phyloP scores from a whole-genome alignment of 1,284 basidiomycete species.

The Serendipita sp. region DNA sequence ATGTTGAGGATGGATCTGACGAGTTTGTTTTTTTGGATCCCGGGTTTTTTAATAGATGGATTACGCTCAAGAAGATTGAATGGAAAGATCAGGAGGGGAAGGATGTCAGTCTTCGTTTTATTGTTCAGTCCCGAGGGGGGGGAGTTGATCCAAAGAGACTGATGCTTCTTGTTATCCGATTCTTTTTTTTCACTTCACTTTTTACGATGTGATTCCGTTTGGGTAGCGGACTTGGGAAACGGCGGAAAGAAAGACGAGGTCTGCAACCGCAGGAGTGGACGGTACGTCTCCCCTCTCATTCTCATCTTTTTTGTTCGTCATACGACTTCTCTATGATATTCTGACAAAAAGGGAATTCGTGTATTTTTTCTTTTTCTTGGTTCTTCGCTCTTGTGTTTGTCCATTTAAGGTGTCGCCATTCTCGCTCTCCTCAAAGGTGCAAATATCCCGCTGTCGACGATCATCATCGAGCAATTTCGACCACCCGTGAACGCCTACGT shows the following conservation, averaged over 20 bases:
- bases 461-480: slow-evolving; percentile 80
- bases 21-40: neutral
- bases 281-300: slow-evolving; percentile 29
- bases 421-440: slow-evolving; percentile 58
- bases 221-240: slow-evolving; percentile 70
- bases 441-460: slow-evolving; percentile 52
- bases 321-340: neutral
- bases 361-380: neutral
- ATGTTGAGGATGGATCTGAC: neutral
- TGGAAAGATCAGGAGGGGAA: slow-evolving; percentile 62
- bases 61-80: slow-evolving; percentile 56
- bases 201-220: neutral
- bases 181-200: neutral
- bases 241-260: slow-evolving; percentile 66
- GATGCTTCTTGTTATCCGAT: neutral
- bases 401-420: slow-evolving; percentile 47
- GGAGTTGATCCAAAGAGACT: neutral
- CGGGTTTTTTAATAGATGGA: slow-evolving; percentile 37
- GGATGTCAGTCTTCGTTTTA: slow-evolving; percentile 32
- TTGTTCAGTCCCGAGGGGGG: neutral
- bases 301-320: neutral
- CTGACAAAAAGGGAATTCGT: neutral
- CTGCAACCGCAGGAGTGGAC: slow-evolving; percentile 57
- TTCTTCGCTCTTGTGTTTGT: neutral
- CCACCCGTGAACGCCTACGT: slow-evolving; percentile 63